Conservation (phyloP, 2,329 filamentous ascomycete genomes). For the Furcasterigmium sp. region DNA sequence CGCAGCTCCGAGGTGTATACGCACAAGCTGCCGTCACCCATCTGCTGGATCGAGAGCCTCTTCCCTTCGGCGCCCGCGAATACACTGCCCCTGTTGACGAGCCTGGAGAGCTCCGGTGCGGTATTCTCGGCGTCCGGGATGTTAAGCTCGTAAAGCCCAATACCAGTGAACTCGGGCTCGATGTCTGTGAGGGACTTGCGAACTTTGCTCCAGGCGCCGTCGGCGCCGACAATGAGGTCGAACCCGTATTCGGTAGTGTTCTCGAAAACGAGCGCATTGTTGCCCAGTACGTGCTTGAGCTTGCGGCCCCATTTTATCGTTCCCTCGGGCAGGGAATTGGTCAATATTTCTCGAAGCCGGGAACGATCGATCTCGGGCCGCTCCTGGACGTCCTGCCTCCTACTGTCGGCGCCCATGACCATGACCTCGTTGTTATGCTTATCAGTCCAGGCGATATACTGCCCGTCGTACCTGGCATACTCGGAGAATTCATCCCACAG, state of each 20-base stretch:
- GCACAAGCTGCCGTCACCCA: constrained; percentile 43
- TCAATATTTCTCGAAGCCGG: constrained; percentile 36
- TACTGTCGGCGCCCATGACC: constrained; percentile 16
- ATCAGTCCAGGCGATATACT: constrained; percentile 42
- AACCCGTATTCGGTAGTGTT: constrained; percentile 28
- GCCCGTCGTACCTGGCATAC: constrained; percentile 45
- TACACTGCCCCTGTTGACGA: constrained; percentile 41
- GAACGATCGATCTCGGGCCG: constrained; percentile 50
- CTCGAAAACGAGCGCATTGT: constrained; percentile 30
- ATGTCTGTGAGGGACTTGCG: constrained; percentile 28
- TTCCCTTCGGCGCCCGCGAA: constrained; percentile 38
- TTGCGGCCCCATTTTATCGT: constrained; percentile 41
- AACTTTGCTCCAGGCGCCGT: constrained; percentile 32
- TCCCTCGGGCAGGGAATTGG: constrained; percentile 36
- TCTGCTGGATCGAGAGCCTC: constrained; percentile 30
- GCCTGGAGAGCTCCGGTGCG: constrained; percentile 35
- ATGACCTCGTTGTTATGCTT: constrained; percentile 29
- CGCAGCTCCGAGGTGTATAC: constrained; percentile 31
- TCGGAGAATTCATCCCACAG: constrained; percentile 45
- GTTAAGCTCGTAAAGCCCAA: constrained; percentile 35
- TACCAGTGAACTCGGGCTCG: constrained; percentile 38
- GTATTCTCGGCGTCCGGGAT: constrained; percentile 32
- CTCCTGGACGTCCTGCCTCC: constrained; percentile 22
- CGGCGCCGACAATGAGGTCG: constrained; percentile 30
- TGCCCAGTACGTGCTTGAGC: constrained; percentile 30